Percentiles rank a stretch among this genome's conserved stretches.
Evolutionary conservation across 1,139 yeast species (phyloP).

Genomic region (Sugiyamaella neomexicana): DNA sequence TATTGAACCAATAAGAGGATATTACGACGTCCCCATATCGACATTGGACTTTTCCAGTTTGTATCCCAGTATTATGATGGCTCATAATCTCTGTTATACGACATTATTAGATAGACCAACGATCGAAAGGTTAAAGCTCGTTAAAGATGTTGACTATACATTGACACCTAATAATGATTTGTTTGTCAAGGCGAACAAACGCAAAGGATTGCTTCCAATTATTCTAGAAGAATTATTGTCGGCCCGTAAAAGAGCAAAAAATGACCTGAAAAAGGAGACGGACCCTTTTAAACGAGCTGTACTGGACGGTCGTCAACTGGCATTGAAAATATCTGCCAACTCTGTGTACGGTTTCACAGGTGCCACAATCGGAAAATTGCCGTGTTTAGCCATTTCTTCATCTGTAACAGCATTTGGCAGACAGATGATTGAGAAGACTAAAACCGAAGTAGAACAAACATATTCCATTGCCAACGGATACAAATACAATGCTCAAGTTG

Average conservation of each 20-base stretch:
- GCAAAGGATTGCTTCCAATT: constrained; percentile 89
- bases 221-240: constrained; percentile 82
- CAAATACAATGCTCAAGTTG: constrained; percentile 80
- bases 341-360: constrained; percentile 99
- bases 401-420: constrained; percentile 96
- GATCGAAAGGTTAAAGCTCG: constrained; percentile 61
- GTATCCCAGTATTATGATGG: constrained; percentile 99
- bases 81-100: constrained; percentile 95
- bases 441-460: constrained; percentile 75
- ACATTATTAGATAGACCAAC: constrained; percentile 73
- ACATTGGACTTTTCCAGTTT: constrained; percentile 96
- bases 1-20: constrained; percentile 93
- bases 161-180: constrained; percentile 89
- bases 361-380: constrained; percentile 95
- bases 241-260: constrained; percentile 92
- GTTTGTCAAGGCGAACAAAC: constrained; percentile 69
- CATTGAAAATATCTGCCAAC: constrained; percentile 93
- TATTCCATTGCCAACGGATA: constrained; percentile 81
- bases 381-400: constrained; percentile 94
- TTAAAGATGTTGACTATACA: constrained; percentile 75
- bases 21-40: constrained; percentile 95
- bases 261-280: constrained; percentile 84
- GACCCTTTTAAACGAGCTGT: constrained; percentile 95
- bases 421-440: constrained; percentile 92
- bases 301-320: constrained; percentile 94